Evolutionary conservation across 2,329 filamentous ascomycete genomes (phyloP).

Genomic region (Macrophomina phaseolina): DNA sequence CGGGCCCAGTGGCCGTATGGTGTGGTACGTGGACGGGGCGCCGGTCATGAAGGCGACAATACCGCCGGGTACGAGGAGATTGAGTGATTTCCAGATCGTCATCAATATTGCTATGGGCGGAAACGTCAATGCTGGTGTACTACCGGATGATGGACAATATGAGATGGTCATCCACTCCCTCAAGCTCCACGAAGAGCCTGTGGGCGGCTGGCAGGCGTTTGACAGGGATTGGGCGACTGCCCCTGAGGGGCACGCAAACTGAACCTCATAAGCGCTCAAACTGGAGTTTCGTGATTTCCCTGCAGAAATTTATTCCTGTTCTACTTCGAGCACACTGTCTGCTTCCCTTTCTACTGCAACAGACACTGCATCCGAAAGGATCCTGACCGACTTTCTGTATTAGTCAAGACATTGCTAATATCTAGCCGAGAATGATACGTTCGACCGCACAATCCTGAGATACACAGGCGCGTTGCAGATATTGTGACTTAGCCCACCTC

Average conservation of each 20-base stretch:
- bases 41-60: conserved; percentile 64
- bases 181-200: conserved; percentile 59
- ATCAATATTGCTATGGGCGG: conserved; percentile 69
- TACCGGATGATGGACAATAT: conserved; percentile 60
- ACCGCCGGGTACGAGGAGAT: conserved; percentile 58
- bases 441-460: too few relatives aligned
- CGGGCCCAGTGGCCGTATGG: conserved; percentile 51
- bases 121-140: conserved; percentile 61
- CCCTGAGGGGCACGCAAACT: conserved; percentile 34
- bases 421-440: too few relatives aligned
- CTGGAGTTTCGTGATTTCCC: too few relatives aligned
- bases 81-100: conserved; percentile 63
- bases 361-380: too few relatives aligned
- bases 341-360: too few relatives aligned
- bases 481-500: too few relatives aligned
- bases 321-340: too few relatives aligned
- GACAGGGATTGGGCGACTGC: conserved; percentile 56
- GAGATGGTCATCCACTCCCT: conserved; percentile 62
- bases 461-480: too few relatives aligned
- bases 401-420: too few relatives aligned
- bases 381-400: too few relatives aligned
- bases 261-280: neutral
- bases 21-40: conserved; percentile 66
- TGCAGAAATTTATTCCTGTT: too few relatives aligned
- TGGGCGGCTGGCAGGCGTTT: conserved; percentile 62